Evolutionary conservation across 306 rosid genomes (phyloP).

Genomic region (Corylus americana): DNA sequence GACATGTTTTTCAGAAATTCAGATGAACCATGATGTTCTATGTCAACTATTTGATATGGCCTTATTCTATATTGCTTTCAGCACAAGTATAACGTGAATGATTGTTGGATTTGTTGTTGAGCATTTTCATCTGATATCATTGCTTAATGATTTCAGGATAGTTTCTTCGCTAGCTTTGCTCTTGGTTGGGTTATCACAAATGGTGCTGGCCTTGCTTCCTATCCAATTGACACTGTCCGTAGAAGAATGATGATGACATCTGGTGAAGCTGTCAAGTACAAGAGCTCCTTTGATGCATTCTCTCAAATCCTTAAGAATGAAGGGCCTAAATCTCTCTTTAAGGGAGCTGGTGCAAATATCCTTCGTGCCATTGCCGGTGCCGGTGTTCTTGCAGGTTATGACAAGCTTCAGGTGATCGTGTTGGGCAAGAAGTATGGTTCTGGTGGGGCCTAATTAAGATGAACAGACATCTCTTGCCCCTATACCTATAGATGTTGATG

Average conservation of each 20-base stretch:
- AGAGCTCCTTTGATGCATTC: slow-evolving; percentile 67
- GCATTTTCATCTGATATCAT: neutral
- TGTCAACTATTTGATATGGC: neutral
- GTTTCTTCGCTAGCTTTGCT: slow-evolving; percentile 81
- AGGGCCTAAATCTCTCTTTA: slow-evolving; percentile 71
- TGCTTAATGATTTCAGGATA: slow-evolving; percentile 54
- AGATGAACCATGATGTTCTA: neutral
- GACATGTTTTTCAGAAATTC: neutral
- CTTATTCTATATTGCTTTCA: neutral
- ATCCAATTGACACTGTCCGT: slow-evolving; percentile 78
- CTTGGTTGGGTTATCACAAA: slow-evolving; percentile 76
- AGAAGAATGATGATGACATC: slow-evolving; percentile 98
- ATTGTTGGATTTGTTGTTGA: neutral
- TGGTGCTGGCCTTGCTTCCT: slow-evolving; percentile 69
- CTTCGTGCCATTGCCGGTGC: slow-evolving; percentile 84
- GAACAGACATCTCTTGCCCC: neutral
- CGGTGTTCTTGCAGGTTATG: slow-evolving; percentile 82
- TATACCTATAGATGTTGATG: slow-evolving; percentile 39
- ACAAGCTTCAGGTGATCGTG: slow-evolving; percentile 65
- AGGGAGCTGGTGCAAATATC: slow-evolving; percentile 85
- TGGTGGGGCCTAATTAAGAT: slow-evolving; percentile 47
- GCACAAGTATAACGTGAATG: neutral
- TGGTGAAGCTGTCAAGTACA: slow-evolving; percentile 88
- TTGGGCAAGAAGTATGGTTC: slow-evolving; percentile 66
- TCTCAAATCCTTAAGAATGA: slow-evolving; percentile 70